These are phyloP conservation scores for Pythium aphanidermatum DNA, from an alignment of 352 stramenopile genomes.

Conservation along the genomic window DNA sequence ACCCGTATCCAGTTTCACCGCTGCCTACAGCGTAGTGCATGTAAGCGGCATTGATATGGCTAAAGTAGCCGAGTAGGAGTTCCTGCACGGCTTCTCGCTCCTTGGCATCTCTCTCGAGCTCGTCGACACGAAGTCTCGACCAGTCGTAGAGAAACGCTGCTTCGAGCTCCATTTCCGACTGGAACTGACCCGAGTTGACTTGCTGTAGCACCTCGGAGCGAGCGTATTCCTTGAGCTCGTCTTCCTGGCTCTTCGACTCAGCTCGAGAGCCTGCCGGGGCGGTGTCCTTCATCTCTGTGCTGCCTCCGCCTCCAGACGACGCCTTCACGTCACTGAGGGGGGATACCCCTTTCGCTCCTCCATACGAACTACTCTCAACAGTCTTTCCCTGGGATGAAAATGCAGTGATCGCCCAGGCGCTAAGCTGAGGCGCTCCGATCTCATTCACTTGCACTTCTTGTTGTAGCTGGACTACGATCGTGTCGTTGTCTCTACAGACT, in stretches of 20 bases:
- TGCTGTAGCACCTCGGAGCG: constrained; percentile 64
- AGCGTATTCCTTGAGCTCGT: constrained; percentile 61
- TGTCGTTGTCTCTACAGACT: constrained; percentile 68
- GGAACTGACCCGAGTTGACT: constrained; percentile 70
- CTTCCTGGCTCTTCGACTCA: constrained; percentile 28
- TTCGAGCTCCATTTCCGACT: constrained; percentile 74
- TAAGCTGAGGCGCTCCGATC: constrained; percentile 67
- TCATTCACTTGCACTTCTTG: constrained; percentile 80
- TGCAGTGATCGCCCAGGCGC: constrained; percentile 46
- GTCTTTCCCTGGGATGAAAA: constrained; percentile 34
- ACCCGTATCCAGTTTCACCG: constrained; percentile 54
- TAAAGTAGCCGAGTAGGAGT: constrained; percentile 49
- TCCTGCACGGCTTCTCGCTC: constrained; percentile 47
- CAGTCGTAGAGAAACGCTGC: constrained; percentile 80
- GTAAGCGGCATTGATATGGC: constrained; percentile 46
- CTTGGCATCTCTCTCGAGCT: constrained; percentile 41
- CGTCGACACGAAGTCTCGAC: constrained; percentile 46
- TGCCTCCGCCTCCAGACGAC: no score
- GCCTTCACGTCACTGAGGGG: constrained; percentile 10
- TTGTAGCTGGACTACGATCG: constrained; percentile 55
- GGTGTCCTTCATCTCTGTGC: no score
- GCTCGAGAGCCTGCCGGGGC: constrained; percentile 2
- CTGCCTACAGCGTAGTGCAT: constrained; percentile 75
- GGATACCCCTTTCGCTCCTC: not conserved
- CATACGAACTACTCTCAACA: not conserved